These are phyloP conservation scores for Globisporangium sylvaticum DNA, from an alignment of 352 stramenopile species.

Conservation along the genomic window DNA sequence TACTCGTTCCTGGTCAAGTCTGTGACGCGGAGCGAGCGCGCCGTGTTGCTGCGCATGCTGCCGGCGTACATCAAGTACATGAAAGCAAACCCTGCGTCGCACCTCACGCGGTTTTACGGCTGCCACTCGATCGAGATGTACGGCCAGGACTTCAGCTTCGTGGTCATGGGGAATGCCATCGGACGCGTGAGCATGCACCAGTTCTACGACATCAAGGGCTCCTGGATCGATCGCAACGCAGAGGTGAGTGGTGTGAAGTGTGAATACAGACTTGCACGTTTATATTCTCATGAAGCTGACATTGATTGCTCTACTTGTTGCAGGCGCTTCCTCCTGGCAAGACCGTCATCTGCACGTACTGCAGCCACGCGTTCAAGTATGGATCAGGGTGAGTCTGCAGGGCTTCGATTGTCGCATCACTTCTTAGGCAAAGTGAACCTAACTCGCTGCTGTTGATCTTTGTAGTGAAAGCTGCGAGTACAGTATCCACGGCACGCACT, in stretches of 20 bases:
- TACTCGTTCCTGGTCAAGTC: constrained; percentile 88
- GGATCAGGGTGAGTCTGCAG: constrained; percentile 45
- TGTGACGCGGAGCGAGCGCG: constrained; percentile 73
- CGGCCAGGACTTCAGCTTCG: constrained; percentile 82
- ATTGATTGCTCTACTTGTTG: background rate
- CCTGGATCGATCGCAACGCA: constrained; percentile 82
- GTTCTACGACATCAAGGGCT: constrained; percentile 89
- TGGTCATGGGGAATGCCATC: constrained; percentile 90
- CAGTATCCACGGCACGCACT: constrained; percentile 73
- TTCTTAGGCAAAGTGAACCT: background rate
- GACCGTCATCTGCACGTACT: constrained; percentile 83
- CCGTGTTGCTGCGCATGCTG: constrained; percentile 79
- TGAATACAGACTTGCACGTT: too few species aligned
- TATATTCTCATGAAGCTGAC: background rate
- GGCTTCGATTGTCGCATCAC: background rate
- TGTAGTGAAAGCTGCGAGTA: constrained; percentile 64
- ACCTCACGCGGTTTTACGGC: constrained; percentile 88
- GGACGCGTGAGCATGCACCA: constrained; percentile 78
- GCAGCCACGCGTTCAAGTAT: constrained; percentile 75
- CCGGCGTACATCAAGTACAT: constrained; percentile 81
- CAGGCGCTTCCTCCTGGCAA: constrained; percentile 75
- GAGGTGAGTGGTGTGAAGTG: background rate
- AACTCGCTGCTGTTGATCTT: background rate
- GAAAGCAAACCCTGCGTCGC: constrained; percentile 67
- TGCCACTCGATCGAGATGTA: constrained; percentile 91